Percentiles rank a stretch among this genome's conserved stretches.
These are phyloP conservation scores for Magnolia changhungtana DNA, from an alignment of 164 flowering plant species.

Conservation along the genomic window DNA sequence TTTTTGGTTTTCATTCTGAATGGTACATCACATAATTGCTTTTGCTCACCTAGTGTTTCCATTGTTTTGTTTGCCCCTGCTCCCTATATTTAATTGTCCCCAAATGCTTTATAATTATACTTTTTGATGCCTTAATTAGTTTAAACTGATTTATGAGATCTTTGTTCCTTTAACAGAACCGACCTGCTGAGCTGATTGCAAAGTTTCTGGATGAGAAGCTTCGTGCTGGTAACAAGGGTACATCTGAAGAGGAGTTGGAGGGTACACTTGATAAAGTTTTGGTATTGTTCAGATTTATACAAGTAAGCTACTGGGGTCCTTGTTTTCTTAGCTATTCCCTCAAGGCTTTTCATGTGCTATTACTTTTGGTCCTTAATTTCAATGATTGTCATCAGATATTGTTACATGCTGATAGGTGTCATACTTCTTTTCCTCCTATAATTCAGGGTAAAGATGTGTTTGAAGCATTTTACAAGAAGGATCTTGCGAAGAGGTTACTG, in stretches of 20 bases:
- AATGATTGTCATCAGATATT: background rate
- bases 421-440: slow-evolving; percentile 4
- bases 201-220: slow-evolving; percentile 99
- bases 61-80: background rate
- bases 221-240: slow-evolving; percentile 98
- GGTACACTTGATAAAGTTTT: slow-evolving; percentile 89
- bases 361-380: background rate
- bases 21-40: background rate
- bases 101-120: background rate
- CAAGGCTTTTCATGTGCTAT: background rate
- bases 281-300: slow-evolving; percentile 95
- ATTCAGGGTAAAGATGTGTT: slow-evolving; percentile 96
- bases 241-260: slow-evolving; percentile 98
- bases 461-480: slow-evolving; percentile 99
- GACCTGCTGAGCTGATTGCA: slow-evolving; percentile 97
- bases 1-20: too few species aligned
- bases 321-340: background rate
- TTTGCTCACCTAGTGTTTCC: background rate
- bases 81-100: background rate
- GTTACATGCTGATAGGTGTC: background rate
- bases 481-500: slow-evolving; percentile 92
- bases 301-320: slow-evolving; percentile 39
- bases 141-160: background rate
- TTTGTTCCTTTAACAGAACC: slow-evolving; percentile 57
- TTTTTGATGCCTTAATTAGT: background rate